Base-by-base conservation (phyloP, 2,329 filamentous ascomycete genomes). In the Daldinia sp. region DNA sequence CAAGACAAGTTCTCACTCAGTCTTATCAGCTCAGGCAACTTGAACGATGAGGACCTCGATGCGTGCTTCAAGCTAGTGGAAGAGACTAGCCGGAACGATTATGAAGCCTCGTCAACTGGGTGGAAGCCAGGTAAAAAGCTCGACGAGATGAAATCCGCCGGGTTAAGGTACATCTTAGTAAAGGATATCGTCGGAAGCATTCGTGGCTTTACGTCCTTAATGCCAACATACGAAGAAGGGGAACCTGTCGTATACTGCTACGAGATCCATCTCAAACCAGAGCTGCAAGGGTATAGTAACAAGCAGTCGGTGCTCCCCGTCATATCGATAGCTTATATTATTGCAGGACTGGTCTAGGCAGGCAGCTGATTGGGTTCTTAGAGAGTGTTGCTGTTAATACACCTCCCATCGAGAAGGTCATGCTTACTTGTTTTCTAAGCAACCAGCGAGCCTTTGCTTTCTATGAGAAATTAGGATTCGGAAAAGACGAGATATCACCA, bases 231-330 rank as follows among this genome's bases (percentile, higher is more conserved):
- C 70, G 90, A 92, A 72, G 86, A 88, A 64, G 82, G 82, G 1
- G 78, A 86, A 61, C 81, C 87, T 0, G 90, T 93, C 1, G 73
- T 93, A 17, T 94, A 93, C 75, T 89, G 91, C 74, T 94, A 93
- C 74, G 91, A 94, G 77, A 86, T 94, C 32, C 91, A 94, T 72
- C 82, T 94, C 2, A 76, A 80, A 34, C 77, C 81, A 1, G 76
- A 79, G 1, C 73, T 90, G 3, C 84, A 85, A 68, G 82, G 88
- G 78, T 86, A 74, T 64, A 77, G 8, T n/a, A 15, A 27, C 34
- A 39, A 17, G 7, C 21, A 15, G n/a, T 52, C 19, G 21, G 19
- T n/a, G 37, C 23, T 37, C 11, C 41, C 54, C 19, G n/a, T 49
- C 32, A 43, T 49, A 13, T 61, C 54, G 25, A 45, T 32, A 15